Base-by-base conservation (phyloP, 2,329 filamentous ascomycete species). In the Neonectria faginata region DNA sequence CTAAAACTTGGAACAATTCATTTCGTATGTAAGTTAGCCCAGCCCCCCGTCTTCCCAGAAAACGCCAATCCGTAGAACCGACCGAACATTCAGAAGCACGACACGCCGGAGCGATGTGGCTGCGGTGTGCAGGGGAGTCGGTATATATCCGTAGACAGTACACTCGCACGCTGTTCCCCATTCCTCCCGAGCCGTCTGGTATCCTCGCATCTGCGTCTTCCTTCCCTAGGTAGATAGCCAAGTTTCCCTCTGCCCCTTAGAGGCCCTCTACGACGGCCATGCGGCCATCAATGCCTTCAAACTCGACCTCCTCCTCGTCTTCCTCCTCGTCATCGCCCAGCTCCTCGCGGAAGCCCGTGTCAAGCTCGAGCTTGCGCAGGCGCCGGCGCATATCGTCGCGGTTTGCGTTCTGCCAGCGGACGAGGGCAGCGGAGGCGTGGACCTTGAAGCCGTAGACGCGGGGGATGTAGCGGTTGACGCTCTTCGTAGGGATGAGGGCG, bases 391-490 rank as follows among this genome's bases (percentile, higher is more conserved):
- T 93, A 51, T 94, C 89, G 60, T 95, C 91, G 65, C 94, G 86
- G 77, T 92, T 88, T 48, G 85, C 85, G 76, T 92, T 90, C 81
- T 99, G 96, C 96, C 96, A 99, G 74, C 96, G 88, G 70, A 94
- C 89, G 71, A 99, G 84, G 3, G 95, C 91, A 0, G 96, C 95
- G 16, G 91, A 88, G 5, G 94, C 92, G 81, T 99, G 96, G 6
- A 99, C 94, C 76, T 93, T 93, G 85, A 99, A 99, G 36, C 96
- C 96, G 79, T 96, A 99, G 65, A 97, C 91, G 63, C 92, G 89
- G 25, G 96, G 96, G 61, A 95, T 88, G 80, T 98, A 97, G 70
- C 96, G 89, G 69, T 93, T 90, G 67, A 90, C 85, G 72, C 89
- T 93, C 86, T 98, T 99, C 70, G 89, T 84, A 3, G 96, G 96